Conservation (phyloP, 2,329 filamentous ascomycete species). For the Erysiphe pulchra region DNA sequence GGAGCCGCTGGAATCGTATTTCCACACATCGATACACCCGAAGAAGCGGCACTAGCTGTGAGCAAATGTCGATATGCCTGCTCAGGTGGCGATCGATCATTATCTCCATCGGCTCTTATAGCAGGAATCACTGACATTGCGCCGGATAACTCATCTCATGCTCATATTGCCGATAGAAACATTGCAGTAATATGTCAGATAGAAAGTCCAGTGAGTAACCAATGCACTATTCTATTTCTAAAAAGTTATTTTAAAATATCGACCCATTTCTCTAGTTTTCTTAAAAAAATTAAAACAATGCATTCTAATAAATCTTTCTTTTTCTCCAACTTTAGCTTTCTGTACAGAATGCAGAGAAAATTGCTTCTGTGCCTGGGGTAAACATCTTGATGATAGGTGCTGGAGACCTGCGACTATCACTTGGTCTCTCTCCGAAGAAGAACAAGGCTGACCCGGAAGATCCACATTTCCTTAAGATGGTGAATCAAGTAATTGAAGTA, state of each 20-base stretch:
- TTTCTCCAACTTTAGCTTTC: background rate
- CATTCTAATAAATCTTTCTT: no score
- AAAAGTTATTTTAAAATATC: background rate
- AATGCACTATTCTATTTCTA: background rate
- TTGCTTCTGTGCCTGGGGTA: background rate
- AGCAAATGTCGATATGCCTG: background rate
- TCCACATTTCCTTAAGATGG: background rate
- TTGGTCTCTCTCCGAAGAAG: background rate
- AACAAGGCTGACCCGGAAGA: background rate
- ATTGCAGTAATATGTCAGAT: conserved; percentile 1
- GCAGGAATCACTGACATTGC: background rate
- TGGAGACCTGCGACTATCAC: background rate
- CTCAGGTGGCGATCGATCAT: background rate
- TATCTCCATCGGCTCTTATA: background rate
- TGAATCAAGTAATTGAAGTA: background rate
- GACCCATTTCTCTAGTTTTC: no score
- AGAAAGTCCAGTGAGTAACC: background rate
- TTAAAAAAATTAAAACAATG: no score
- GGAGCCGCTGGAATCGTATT: conserved; percentile 1
- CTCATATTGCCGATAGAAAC: background rate
- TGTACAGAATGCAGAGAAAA: background rate
- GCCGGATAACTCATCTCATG: background rate
- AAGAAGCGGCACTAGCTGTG: background rate
- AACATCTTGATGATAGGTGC: background rate
- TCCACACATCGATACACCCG: conserved; percentile 1